phyloP scores from a whole-genome alignment of 2,329 filamentous ascomycete genomes.

The Alternaria triticina region DNA sequence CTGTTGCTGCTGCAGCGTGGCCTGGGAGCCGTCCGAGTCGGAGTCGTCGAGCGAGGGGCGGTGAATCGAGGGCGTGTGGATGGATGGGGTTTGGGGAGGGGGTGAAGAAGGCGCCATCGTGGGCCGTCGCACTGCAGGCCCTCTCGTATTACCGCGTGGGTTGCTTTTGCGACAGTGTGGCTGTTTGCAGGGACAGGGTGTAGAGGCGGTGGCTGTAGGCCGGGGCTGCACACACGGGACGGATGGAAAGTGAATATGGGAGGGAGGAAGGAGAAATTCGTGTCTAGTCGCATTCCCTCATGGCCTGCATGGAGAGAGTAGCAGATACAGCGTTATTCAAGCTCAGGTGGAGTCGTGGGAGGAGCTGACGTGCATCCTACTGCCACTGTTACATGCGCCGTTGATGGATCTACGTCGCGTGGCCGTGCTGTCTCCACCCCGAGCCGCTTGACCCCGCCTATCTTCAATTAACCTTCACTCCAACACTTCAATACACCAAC shows the following conservation, averaged over 20 bases:
- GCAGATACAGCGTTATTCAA: constrained; percentile 1
- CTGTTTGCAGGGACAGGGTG: constrained; percentile 11
- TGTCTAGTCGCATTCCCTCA: constrained; percentile 13
- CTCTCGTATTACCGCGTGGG: neutral
- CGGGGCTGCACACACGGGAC: neutral
- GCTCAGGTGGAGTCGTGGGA: neutral
- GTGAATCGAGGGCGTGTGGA: constrained; percentile 39
- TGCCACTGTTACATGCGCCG: neutral
- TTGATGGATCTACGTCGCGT: constrained; percentile 3
- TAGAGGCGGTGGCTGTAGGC: neutral
- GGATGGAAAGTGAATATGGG: neutral
- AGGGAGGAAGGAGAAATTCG: neutral
- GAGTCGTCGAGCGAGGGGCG: constrained; percentile 40
- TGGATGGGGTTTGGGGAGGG: constrained; percentile 41
- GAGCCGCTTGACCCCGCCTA: constrained; percentile 10
- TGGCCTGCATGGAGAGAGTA: constrained; percentile 31
- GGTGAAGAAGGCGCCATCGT: constrained; percentile 43
- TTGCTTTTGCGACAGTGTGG: constrained; percentile 10
- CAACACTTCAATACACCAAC: neutral
- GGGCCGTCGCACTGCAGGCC: constrained; percentile 7
- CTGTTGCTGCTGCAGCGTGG: constrained; percentile 38
- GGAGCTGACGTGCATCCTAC: constrained; percentile 10
- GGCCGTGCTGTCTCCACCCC: constrained; percentile 8
- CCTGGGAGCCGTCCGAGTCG: constrained; percentile 51
- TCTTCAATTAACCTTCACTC: neutral